Base-by-base conservation (phyloP, 805 yeast genomes). In the Metschnikowia bowlesiae region DNA sequence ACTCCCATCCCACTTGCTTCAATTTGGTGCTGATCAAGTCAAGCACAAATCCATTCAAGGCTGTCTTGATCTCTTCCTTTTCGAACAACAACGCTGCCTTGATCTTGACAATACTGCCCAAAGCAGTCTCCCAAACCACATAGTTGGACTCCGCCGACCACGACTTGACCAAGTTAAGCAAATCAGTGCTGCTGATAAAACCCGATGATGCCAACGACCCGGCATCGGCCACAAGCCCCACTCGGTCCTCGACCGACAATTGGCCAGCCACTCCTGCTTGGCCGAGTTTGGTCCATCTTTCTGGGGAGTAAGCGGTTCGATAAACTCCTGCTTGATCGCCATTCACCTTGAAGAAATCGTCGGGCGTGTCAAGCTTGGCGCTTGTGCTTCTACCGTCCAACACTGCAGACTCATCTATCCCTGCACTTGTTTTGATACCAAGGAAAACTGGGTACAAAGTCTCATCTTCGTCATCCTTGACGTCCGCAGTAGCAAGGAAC, bases 151-250 rank as follows among this genome's bases (percentile, higher is more conserved):
- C 89, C 16, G 68, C 61, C 39, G 78, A 75, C 88, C 89, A 83
- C 14, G 76, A 72, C 49, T 79, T 74, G 39, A 85, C 76, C 62
- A 85, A 78, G 53, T 74, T 70, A 57, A 85, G 77, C 62, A 85
- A 76, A 58, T 76, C 82, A 4, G 81, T 72, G 33, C 90, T 80
- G 28, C 83, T 72, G 49, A 84, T 80, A 59, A 79, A 78, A 31
- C 94, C 94, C 16, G 92, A 82, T 29, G 83, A 70, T 5, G 92
- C 81, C 57, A 86, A 74, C 8, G 89, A 79, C 47, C 79, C 81
- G 16, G 87, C 87, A 69, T 87, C 95, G n/a, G 91, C 86, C 44
- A 87, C 85, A 58, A 85, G 75, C 39, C 91, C 92, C 49, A 85
- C 82, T 67, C 89, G 81, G 67, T 87, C 95, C 64, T 84, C 87